These are phyloP conservation scores for Juglanconis juglandina DNA, from an alignment of 2,329 filamentous ascomycete species.

Conservation along the genomic window DNA sequence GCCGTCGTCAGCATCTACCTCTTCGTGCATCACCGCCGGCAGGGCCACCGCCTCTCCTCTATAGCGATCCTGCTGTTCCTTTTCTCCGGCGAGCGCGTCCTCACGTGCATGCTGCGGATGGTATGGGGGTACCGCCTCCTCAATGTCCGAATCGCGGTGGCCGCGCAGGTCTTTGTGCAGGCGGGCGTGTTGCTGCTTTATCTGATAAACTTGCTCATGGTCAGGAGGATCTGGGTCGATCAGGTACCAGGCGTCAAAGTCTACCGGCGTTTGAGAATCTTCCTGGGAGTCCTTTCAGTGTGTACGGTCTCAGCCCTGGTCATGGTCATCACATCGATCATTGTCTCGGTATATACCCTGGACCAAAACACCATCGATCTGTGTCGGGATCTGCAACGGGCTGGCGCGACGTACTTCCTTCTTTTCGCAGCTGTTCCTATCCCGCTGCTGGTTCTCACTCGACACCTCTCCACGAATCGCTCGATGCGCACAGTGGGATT, in stretches of 20 bases:
- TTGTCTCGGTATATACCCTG: conserved; percentile 62
- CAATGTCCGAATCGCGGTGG: conserved; percentile 45
- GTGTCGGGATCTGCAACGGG: conserved; percentile 60
- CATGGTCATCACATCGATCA: conserved; percentile 63
- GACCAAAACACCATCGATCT: conserved; percentile 43
- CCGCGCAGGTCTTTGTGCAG: conserved; percentile 66
- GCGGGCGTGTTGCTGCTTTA: conserved; percentile 52
- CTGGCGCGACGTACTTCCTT: conserved; percentile 58
- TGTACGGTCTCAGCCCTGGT: conserved; percentile 60
- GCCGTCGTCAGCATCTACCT: conserved; percentile 57
- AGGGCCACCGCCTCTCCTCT: conserved; percentile 20
- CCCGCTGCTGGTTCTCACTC: conserved; percentile 39
- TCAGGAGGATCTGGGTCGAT: conserved; percentile 72
- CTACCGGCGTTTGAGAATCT: conserved; percentile 47
- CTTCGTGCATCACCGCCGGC: conserved; percentile 47
- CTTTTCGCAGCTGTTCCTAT: conserved; percentile 64
- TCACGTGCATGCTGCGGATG: conserved; percentile 22
- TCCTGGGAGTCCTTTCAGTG: conserved; percentile 56
- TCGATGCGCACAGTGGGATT: too few relatives aligned
- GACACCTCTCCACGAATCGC: too few relatives aligned
- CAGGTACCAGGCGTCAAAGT: conserved; percentile 69
- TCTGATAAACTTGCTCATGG: conserved; percentile 67
- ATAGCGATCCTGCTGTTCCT: too few relatives aligned
- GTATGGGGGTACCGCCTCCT: conserved; percentile 45
- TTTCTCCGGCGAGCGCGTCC: too few relatives aligned